Conservation (phyloP, 495 filamentous ascomycete species). For the Daldinia childiae region DNA sequence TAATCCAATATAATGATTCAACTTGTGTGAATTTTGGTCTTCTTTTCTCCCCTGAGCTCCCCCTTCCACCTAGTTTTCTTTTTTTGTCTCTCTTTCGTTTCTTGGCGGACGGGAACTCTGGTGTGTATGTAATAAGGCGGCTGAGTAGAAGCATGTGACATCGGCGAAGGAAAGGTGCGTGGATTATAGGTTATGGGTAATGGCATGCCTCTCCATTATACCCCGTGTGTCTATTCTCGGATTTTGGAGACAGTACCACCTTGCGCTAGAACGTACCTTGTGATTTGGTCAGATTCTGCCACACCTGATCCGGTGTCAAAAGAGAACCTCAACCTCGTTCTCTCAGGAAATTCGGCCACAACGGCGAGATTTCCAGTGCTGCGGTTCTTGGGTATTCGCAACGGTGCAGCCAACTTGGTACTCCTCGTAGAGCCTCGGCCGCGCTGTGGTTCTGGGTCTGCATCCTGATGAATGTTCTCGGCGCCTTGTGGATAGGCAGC, state of each 20-base stretch:
- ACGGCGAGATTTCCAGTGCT: constrained; percentile 70
- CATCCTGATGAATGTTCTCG: constrained; percentile 52
- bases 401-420: constrained; percentile 47
- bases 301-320: constrained; percentile 62
- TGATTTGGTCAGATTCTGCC: constrained; percentile 61
- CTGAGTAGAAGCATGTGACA: constrained; percentile 38
- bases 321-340: constrained; percentile 62
- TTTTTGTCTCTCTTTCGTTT: constrained; percentile 8
- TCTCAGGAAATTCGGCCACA: constrained; percentile 52
- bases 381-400: constrained; percentile 69
- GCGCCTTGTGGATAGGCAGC: constrained; percentile 51
- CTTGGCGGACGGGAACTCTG: constrained; percentile 4
- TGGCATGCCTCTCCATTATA: constrained; percentile 22
- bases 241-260: constrained; percentile 29
- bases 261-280: constrained; percentile 59
- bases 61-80: constrained; percentile 3
- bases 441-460: constrained; percentile 47
- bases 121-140: constrained; percentile 29
- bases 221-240: constrained; percentile 22
- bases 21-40: constrained; percentile 12
- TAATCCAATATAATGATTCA: constrained; percentile 10
- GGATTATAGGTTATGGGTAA: constrained; percentile 16
- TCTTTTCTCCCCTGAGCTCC: constrained; percentile 12
- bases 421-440: constrained; percentile 43
- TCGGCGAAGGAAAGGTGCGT: constrained; percentile 25